Evolutionary conservation across 176 grass and related monocot species (phyloP), one percentile per base, ranked within the genome.

Genomic region (Microstegium vimineum): DNA sequence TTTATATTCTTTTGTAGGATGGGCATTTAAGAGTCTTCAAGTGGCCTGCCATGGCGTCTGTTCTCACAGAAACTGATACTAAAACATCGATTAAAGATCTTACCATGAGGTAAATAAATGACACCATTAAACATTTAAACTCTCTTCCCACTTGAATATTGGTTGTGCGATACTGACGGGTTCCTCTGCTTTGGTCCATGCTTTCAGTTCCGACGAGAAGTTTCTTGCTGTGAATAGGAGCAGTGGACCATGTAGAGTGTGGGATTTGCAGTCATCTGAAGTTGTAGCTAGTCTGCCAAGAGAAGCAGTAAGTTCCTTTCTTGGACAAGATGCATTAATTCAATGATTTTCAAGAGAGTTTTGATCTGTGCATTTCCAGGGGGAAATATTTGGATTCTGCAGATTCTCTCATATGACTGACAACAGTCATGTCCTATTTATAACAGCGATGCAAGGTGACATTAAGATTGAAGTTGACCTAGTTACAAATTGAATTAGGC

Each of bases 381-480:
- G 93, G 62, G 96, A 99, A 90, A 87, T 90, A 86, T 99, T 99
- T 75, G 71, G 89, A 47, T 99, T 91, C 87, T 99, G 93, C 75
- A 90, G 91, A 64, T 95, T 99, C 81, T 99, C 65, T 45, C 73
- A 12, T 35, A 89, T 54, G 54, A 33, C 60, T 23, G 88, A 77
- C 64, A 76, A 52, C 87, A 82, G 81, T 23, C 87, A 84, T 42
- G 36, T 92, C 32, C 87, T 95, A 43, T 99, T 89, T 74, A 40
- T 95, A 64, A 88, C 89, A 43, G 91, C 87, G 54, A 92, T 99
- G 89, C 79, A 95, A 88, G 91, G 96, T 98, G 57, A 75, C 68
- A 35, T 66, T 30, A 86, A 80, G 63, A 88, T 52, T n/a, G 81
- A 37, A 76, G 23, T 86, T 87, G 10, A 73, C 20, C 30, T 79